Conservation (phyloP, 345 rosid species). For the Lepidium africanum region DNA sequence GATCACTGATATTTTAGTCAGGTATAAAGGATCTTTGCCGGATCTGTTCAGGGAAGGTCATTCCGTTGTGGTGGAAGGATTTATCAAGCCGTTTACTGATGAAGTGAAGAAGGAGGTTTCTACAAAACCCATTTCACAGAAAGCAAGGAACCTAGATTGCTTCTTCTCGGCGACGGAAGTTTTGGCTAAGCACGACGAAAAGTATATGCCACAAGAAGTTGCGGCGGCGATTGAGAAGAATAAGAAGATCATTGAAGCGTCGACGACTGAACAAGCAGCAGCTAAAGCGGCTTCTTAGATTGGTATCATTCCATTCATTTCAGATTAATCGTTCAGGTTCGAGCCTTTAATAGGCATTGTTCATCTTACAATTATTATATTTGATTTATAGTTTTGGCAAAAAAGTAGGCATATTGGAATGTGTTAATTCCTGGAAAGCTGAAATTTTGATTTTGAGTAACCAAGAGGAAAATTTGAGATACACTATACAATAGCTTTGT, state of each 20-base stretch:
- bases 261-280: slow-evolving; percentile 20
- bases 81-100: slow-evolving; percentile 62
- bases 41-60: slow-evolving; percentile 95
- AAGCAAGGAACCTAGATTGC: slow-evolving; percentile 60
- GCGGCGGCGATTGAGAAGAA: slow-evolving; percentile 97
- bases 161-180: slow-evolving; percentile 79
- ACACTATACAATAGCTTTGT: slow-evolving; percentile 19
- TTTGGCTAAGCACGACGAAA: slow-evolving; percentile 96
- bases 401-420: slow-evolving; percentile 6
- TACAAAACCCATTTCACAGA: slow-evolving; percentile 44
- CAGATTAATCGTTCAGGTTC: neutral
- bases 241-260: slow-evolving; percentile 58
- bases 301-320: slow-evolving; percentile 7
- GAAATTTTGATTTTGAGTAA: neutral
- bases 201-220: slow-evolving; percentile 94
- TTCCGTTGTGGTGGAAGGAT: slow-evolving; percentile 91
- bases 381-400: neutral
- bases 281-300: slow-evolving; percentile 24
- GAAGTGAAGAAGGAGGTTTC: slow-evolving; percentile 51
- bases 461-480: slow-evolving; percentile 2
- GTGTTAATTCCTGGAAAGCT: neutral
- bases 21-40: slow-evolving; percentile 73
- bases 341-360: slow-evolving; percentile 3
- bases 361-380: neutral
- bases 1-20: slow-evolving; percentile 71